A percentile compares a stretch with the other conserved stretches of the same genome.
Conservation (phyloP, 2,329 filamentous ascomycete species). For the Diaporthe citri region DNA sequence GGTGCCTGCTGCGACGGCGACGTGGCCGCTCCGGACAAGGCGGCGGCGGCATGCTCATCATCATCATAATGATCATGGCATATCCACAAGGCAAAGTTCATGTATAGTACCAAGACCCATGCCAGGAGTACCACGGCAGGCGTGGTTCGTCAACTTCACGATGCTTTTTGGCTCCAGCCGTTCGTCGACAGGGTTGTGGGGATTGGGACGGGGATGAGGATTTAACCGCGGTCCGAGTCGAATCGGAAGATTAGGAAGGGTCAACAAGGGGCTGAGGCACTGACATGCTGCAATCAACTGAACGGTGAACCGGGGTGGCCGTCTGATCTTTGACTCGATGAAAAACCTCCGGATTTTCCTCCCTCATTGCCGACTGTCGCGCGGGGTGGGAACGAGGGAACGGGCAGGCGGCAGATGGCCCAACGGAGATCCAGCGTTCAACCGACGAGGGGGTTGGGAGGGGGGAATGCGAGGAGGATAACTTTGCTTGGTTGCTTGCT, state of each 20-base stretch:
- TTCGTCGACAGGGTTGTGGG: slow-evolving; percentile 8
- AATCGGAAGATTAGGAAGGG: slow-evolving; percentile 36
- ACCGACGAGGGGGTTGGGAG: not conserved
- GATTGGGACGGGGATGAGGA: slow-evolving; percentile 20
- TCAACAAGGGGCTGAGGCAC: slow-evolving; percentile 20
- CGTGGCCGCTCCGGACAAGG: slow-evolving; percentile 31
- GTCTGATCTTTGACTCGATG: slow-evolving; percentile 41
- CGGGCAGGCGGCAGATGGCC: slow-evolving; percentile 27
- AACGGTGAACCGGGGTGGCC: slow-evolving; percentile 35
- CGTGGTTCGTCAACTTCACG: not conserved
- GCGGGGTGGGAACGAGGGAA: slow-evolving; percentile 14
- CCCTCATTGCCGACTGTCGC: slow-evolving; percentile 21
- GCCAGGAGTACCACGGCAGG: not conserved
- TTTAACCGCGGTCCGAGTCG: slow-evolving; percentile 30
- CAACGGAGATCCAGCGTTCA: slow-evolving; percentile 19
- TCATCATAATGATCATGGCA: not conserved
- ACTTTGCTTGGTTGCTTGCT: slow-evolving; percentile 12
- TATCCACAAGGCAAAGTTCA: slow-evolving; percentile 1
- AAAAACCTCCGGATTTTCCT: slow-evolving; percentile 37
- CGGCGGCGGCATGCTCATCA: slow-evolving; percentile 27
- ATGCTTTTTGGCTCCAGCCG: not conserved
- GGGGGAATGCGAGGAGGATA: not conserved
- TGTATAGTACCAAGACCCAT: not conserved
- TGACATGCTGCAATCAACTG: slow-evolving; percentile 14
- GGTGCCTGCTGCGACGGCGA: slow-evolving; percentile 27